Evolutionary conservation across 805 yeast genomes (phyloP).

Genomic region (Candida qinlingensis): DNA sequence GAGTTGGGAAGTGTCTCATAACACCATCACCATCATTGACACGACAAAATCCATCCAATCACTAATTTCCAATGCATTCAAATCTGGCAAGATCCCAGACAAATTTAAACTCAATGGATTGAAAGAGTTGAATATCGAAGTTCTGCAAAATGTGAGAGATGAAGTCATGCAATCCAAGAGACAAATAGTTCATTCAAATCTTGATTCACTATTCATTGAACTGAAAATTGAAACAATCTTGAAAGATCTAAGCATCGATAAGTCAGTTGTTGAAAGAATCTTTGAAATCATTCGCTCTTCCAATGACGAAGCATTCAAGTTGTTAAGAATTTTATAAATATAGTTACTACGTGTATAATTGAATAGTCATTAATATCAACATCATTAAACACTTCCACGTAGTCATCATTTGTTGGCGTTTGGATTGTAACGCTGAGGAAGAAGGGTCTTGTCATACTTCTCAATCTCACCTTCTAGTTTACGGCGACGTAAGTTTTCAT

Average conservation of each 20-base stretch:
- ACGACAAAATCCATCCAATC: slow-evolving; percentile 17
- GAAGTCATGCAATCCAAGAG: slow-evolving; percentile 11
- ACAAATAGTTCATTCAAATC: background rate
- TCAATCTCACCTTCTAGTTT: slow-evolving; percentile 12
- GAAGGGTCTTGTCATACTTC: slow-evolving; percentile 11
- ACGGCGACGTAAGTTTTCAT: slow-evolving; percentile 7
- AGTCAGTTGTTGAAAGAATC: slow-evolving; percentile 8
- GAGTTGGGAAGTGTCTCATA: slow-evolving; percentile 19
- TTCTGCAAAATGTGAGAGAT: slow-evolving; percentile 16
- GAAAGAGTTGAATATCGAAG: slow-evolving; percentile 14
- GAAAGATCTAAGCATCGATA: slow-evolving; percentile 10
- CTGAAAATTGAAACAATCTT: slow-evolving; percentile 6
- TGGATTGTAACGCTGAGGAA: slow-evolving; percentile 12
- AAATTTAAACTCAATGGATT: slow-evolving; percentile 9
- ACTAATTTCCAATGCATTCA: slow-evolving; percentile 5
- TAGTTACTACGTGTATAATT: background rate
- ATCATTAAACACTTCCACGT: no score
- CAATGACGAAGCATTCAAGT: slow-evolving; percentile 20
- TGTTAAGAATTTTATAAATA: slow-evolving; percentile 15
- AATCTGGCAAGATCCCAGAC: slow-evolving; percentile 2
- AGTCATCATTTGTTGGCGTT: background rate
- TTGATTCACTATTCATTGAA: background rate
- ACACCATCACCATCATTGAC: slow-evolving; percentile 13
- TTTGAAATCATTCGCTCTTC: slow-evolving; percentile 15
- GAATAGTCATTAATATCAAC: background rate